Evolutionary conservation across 139 green algal species (phyloP), one percentile per base, ranked within the genome.

Genomic region (Edaphochlamys debaryana): DNA sequence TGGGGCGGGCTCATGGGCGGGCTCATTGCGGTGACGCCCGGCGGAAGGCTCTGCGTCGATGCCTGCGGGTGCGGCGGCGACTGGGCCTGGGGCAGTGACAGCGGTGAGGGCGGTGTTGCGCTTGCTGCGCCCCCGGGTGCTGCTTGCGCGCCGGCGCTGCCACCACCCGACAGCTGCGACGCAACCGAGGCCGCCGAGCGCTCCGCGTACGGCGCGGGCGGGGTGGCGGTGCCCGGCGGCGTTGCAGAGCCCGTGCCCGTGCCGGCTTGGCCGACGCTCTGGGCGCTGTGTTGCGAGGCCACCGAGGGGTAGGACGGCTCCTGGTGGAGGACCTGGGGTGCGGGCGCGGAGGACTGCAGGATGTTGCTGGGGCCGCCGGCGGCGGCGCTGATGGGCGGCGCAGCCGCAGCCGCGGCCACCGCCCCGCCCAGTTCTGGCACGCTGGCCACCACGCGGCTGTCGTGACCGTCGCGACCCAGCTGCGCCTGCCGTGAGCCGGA

Each of bases 11-110:
- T n/a, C n/a, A n/a, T n/a, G n/a, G n/a, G n/a, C n/a, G n/a, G n/a
- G n/a, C 27, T 27, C 58, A 80, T 76, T 4, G 69, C 54, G n/a
- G 64, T 70, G 54, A 87, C 63, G 34, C 81, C 81, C 25, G 81
- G 70, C 34, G 82, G 73, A 38, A 87, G 64, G 1, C 82, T 52
- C 73, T 70, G 73, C n/a, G n/a, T n/a, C n/a, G n/a, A n/a, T n/a
- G n/a, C n/a, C 58, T 38, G 58, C 78, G 67, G 64, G 8, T 29
- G 50, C 50, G 50, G 15, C 50, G n/a, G n/a, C n/a, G n/a, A n/a
- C n/a, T n/a, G n/a, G n/a, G n/a, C n/a, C n/a, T n/a, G n/a, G n/a
- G n/a, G n/a, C n/a, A n/a, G n/a, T n/a, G n/a, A n/a, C n/a, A n/a
- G n/a, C n/a, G n/a, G 11, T 29, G 22, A 7, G 71, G 71, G n/a